Conservation (phyloP, 208 protist species). For the Entamoeba histolytica region DNA sequence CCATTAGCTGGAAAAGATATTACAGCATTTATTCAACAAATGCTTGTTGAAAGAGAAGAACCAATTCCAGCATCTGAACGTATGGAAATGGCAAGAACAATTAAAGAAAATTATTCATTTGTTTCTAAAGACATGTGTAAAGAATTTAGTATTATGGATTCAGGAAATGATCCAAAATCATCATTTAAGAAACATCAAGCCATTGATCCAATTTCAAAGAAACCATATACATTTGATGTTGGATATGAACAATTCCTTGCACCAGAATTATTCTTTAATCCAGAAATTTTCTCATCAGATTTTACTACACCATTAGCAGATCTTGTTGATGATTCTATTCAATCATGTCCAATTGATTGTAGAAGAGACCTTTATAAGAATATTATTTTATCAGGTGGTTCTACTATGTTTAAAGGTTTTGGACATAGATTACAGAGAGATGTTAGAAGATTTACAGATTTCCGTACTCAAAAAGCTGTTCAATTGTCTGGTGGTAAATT, state of each 20-base stretch:
- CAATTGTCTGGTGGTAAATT: constrained; percentile 38
- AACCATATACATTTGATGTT: constrained; percentile 53
- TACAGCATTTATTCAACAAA: constrained; percentile 47
- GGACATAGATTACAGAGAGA: constrained; percentile 53
- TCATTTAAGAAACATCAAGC: constrained; percentile 51
- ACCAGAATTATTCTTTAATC: constrained; percentile 88
- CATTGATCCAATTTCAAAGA: neutral
- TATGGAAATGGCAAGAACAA: neutral
- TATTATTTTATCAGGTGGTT: constrained; percentile 85
- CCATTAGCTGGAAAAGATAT: constrained; percentile 78
- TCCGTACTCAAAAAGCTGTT: constrained; percentile 32
- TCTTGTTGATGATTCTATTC: constrained; percentile 65
- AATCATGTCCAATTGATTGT: constrained; percentile 78
- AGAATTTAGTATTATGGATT: constrained; percentile 71
- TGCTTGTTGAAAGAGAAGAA: neutral
- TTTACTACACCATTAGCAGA: constrained; percentile 64
- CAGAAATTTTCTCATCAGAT: constrained; percentile 70
- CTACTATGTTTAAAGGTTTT: constrained; percentile 81
- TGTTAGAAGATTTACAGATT: constrained; percentile 45
- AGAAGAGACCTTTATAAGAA: constrained; percentile 69
- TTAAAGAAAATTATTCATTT: constrained; percentile 53
- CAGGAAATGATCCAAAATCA: constrained; percentile 38
- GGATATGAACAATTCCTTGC: constrained; percentile 83
- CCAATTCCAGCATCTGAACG: neutral
- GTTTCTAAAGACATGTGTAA: constrained; percentile 61